phyloP scores from a whole-genome alignment of 805 yeast species.

The Kuraishia cidri region DNA sequence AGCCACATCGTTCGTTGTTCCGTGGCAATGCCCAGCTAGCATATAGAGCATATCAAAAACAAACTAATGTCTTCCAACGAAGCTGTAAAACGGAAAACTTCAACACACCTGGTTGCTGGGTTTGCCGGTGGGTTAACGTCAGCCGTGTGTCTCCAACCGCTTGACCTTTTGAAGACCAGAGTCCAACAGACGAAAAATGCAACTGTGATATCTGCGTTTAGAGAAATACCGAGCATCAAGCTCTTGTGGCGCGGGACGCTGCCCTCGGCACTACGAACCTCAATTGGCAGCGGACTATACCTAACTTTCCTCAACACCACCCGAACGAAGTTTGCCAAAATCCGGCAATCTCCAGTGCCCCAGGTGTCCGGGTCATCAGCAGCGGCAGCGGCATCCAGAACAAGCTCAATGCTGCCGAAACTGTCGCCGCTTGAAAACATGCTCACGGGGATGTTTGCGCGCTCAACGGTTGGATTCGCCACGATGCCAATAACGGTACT shows the following conservation, averaged over 20 bases:
- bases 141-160: conserved; percentile 75
- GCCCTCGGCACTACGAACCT: conserved; percentile 85
- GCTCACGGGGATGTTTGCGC: conserved; percentile 64
- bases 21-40: no score
- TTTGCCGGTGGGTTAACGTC: conserved; percentile 80
- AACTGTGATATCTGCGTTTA: conserved; percentile 21
- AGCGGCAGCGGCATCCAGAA: conserved; percentile 4
- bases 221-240: conserved; percentile 28
- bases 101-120: conserved; percentile 67
- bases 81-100: no score
- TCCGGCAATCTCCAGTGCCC: conserved; percentile 4
- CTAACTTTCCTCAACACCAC: conserved; percentile 60
- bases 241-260: conserved; percentile 90
- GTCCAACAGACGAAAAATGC: conserved; percentile 50
- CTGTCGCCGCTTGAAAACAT: conserved; percentile 64
- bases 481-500: conserved; percentile 94
- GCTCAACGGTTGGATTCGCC: conserved; percentile 74
- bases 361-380: conserved; percentile 1
- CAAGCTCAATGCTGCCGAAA: conserved; percentile 54
- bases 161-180: conserved; percentile 83
- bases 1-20: no score
- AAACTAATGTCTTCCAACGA: no score
- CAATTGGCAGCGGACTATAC: conserved; percentile 85
- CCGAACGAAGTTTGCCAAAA: conserved; percentile 39
- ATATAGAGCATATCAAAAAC: no score